Base-by-base conservation (phyloP, 352 stramenopile species). In the Globisporangium splendens region DNA sequence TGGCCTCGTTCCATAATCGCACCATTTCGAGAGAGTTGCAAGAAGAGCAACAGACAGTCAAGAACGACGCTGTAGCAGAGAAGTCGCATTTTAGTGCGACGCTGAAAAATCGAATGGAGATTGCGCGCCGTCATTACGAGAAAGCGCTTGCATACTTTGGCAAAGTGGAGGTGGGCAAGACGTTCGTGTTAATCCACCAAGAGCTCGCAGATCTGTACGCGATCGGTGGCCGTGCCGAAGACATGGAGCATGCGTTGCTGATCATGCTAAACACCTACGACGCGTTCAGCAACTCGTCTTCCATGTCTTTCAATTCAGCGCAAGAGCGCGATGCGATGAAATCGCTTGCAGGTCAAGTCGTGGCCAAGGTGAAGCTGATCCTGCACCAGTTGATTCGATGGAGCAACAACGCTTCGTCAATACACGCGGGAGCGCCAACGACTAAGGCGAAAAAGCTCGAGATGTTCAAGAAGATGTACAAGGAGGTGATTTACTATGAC, bases 401-500 rank as follows among this genome's bases (percentile, higher is more conserved):
- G 62, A 51, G 50, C 63, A 46, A 48, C 39, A 13, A 31, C 5
- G 24, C 24, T 31, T 31, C 24, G 24, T 54, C 63, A 14, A 39
- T 35, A 41, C 13, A 20, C 17, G n/a, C 15, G 22, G 20, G 0
- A 50, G 61, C 1, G 17, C 50, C 3, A 65, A 43, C 55, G 35
- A 46, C 31, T 17, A 75, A 74, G 28, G 62, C 39, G 44, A 80
- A 77, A 61, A 86, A 85, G 59, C 63, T 84, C 0, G 73, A 86
- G 3, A 70, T 81, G 56, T 94, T 89, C 63, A 94, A 94, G 70
- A 68, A 72, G 28, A 92, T 94, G 85, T 94, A 94, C 74, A 89
- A 89, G 46, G 79, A 91, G 54, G 75, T 88, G 39, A 88, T 94
- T 48, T 91, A 91, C 62, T 88, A 81, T 33, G 75, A 83, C 50